Base-by-base conservation (phyloP, 805 yeast species). In the Starmerella bacillaris region DNA sequence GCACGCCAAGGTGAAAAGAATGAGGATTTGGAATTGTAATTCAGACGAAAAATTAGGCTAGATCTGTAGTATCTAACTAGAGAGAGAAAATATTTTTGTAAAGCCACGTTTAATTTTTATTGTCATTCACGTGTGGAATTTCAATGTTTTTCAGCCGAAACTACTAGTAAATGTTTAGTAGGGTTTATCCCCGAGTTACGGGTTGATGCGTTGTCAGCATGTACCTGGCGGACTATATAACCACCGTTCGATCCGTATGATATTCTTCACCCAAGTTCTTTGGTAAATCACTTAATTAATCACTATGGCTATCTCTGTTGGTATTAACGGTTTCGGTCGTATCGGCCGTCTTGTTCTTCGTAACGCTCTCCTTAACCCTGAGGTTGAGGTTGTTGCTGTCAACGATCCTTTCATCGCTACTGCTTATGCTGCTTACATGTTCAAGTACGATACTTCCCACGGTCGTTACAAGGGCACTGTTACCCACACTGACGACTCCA, bases 271-370 rank as follows among this genome's bases (percentile, higher is more conserved):
- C 29, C 35, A 21, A 8, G 5, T 18, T n/a, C 24, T 30, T 28
- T 14, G 19, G 22, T 14, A 12, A 6, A 4, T n/a, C 15, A 6
- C 20, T 16, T 17, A 5, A 18, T 24, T 8, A 29, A 15, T 26
- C 21, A 36, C 28, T 44, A 56, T 54, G 60, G 57, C 54, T 42
- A 67, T 70, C 58, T 74, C 69, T 53, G 69, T 79, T 60, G 93
- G 92, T 65, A 80, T 79, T 60, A 79, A 79, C 73, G 93, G 93
- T 53, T 79, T 79, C 76, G 93, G 93, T 55, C 75, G 93, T 65
- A 79, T 79, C 56, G 93, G 93, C 49, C 79, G 93, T 65, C 70
- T 79, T 51, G 93, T 61, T 46, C 65, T 80, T 53, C 75, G 93
- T 68, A 68, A 78, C 57, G 92, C 92, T 44, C 63, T 79, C 47